These are phyloP conservation scores for Solanum clarkiae DNA, from an alignment of 257 asterid genomes.

Conservation along the genomic window DNA sequence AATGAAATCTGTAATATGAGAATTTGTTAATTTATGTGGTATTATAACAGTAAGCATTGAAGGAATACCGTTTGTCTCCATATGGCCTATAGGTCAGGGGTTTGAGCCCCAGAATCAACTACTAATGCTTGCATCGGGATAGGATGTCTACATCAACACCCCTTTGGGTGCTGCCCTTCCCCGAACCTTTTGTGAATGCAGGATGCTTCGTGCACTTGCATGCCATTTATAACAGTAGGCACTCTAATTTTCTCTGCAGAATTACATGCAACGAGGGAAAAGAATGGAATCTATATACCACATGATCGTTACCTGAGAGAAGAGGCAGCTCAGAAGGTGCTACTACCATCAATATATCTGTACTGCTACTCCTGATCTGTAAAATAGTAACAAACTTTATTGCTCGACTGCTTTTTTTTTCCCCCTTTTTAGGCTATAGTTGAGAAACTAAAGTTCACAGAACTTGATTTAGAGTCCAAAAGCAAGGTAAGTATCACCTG, in stretches of 20 bases:
- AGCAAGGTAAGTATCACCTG: conserved; percentile 4
- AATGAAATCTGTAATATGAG: not conserved
- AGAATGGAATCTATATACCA: conserved; percentile 19
- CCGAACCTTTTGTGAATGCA: not conserved
- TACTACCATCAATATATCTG: not conserved
- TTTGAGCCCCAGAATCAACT: not conserved
- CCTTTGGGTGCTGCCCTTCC: not conserved
- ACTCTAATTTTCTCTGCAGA: conserved; percentile 13
- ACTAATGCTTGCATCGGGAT: not conserved
- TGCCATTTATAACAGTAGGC: not conserved
- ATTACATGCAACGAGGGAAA: conserved; percentile 22
- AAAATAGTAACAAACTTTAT: not conserved
- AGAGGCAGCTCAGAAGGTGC: conserved; percentile 31
- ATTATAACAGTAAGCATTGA: not conserved
- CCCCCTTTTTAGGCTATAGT: conserved; percentile 3
- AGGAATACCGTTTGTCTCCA: not conserved
- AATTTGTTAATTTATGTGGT: not conserved
- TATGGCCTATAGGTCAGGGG: not conserved
- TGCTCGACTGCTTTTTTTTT: not conserved
- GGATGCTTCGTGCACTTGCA: not conserved
- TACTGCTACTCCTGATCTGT: not conserved
- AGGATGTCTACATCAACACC: not conserved
- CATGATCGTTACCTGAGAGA: conserved; percentile 17
- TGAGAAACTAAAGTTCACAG: conserved; percentile 12
- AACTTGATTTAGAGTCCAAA: conserved; percentile 14